Evolutionary conservation across 257 asterid genomes (phyloP).

Genomic region (Solanum pennellii): DNA sequence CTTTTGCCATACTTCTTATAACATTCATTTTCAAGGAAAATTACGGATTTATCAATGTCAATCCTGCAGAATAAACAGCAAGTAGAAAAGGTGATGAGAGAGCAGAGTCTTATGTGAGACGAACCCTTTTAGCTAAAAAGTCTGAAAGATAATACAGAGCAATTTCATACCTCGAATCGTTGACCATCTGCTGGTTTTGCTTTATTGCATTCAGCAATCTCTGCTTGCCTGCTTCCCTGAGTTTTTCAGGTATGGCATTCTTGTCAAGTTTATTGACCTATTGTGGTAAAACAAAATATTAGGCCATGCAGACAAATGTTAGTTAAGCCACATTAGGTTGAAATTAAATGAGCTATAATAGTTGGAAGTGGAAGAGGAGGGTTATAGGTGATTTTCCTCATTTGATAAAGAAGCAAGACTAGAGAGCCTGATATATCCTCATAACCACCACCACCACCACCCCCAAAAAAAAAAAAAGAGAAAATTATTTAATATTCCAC

Average conservation of each 20-base stretch:
- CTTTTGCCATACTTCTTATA: constrained; percentile 51
- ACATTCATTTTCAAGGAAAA: constrained; percentile 63
- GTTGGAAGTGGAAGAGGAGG: background rate
- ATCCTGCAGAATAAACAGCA: constrained; percentile 28
- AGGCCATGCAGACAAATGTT: background rate
- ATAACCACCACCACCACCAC: background rate
- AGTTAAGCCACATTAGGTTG: background rate
- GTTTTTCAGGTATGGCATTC: constrained; percentile 49
- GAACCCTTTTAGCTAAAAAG: background rate
- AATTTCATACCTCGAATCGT: constrained; percentile 30
- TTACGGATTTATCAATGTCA: constrained; percentile 32
- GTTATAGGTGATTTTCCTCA: background rate
- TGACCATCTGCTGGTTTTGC: constrained; percentile 43
- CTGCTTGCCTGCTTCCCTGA: constrained; percentile 69
- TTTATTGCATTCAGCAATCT: constrained; percentile 48
- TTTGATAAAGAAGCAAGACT: background rate
- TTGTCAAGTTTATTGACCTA: constrained; percentile 54
- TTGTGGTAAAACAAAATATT: background rate
- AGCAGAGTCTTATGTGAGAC: background rate
- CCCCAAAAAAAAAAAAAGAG: background rate
- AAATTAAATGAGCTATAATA: background rate
- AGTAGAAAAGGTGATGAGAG: background rate
- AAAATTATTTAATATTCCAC: background rate
- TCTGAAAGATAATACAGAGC: background rate
- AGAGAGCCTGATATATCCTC: background rate